Base-by-base conservation (phyloP, 1,284 basidiomycete genomes). In the Apiotrichum siamense region DNA sequence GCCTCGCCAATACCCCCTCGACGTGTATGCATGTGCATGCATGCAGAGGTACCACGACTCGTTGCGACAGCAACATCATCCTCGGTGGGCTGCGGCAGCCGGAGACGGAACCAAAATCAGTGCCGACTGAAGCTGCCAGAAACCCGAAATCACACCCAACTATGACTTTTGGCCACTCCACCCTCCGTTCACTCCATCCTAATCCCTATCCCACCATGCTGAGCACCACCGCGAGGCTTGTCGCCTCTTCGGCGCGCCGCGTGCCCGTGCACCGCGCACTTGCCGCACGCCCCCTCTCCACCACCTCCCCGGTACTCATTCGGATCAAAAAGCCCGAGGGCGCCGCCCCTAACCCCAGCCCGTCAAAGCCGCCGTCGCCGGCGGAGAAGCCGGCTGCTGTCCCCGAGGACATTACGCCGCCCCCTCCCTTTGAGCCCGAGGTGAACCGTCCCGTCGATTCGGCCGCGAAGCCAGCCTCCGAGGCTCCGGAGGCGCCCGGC, bases 361-460 rank as follows among this genome's bases (percentile, higher is more conserved):
- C 51, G 9, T 7, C 27, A n/a, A 42, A 29, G 26, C 41, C 54
- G 29, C 64, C 67, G 20, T 62, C 65, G 5, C 59, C 65, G 3
- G 61, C 65, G 9, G 61, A 65, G 47, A 42, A 58, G 50, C 66
- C 66, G 12, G 62, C 62, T 11, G 33, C 49, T 15, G 55, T 60
- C 7, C 64, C 67, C 17, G 50, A 58, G 13, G 57, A 61, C 26
- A 52, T 60, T 40, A 35, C 42, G 9, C 29, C 62, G n/a, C 39
- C 58, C 4, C 47, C 57, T n/a, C 44, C 59, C 12, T 62, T 64
- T 25, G 62, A 64, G 46, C 63, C 66, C 17, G 25, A 54, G 33
- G 57, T 63, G 26, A 49, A 32, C 50, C n/a, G 32, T 5, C 26
- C 41, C 37, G 23, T 41, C 11, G 26, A 35, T 12, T 9, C 49